Evolutionary conservation across 139 green algal species (phyloP).

Genomic region (Chlamydomonas sp.): DNA sequence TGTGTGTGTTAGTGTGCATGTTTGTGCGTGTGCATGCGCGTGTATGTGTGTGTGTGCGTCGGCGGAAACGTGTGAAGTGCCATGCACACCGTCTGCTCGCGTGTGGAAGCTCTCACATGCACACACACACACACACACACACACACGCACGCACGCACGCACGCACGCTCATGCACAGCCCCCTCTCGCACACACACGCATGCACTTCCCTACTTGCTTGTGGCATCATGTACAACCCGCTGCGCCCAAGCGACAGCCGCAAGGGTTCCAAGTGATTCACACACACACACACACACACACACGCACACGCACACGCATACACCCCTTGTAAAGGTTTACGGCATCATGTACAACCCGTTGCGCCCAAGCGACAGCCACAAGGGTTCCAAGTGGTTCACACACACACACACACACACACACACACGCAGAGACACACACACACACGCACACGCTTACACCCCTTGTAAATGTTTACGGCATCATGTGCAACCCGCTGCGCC

Average conservation of each 20-base stretch:
- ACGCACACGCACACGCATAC: not conserved
- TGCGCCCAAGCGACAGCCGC: constrained; percentile 19
- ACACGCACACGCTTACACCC: not conserved
- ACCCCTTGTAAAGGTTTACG: constrained; percentile 35
- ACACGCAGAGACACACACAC: not conserved
- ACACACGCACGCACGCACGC: not conserved
- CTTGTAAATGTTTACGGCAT: constrained; percentile 41
- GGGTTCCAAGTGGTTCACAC: constrained; percentile 43
- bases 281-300: constrained; percentile 53
- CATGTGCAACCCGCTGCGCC: constrained; percentile 40
- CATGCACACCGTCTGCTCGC: no score
- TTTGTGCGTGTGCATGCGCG: not conserved
- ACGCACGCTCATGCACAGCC: not conserved
- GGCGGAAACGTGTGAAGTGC: no score
- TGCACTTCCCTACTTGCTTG: constrained; percentile 16
- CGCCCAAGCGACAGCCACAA: constrained; percentile 13
- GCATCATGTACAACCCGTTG: constrained; percentile 43
- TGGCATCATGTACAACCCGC: constrained; percentile 44
- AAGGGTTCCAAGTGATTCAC: constrained; percentile 44
- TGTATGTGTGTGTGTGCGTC: not conserved
- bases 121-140: not conserved
- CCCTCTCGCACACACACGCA: not conserved
- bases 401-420: constrained; percentile 1
- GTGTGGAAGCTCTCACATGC: no score
- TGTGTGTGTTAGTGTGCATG: constrained; percentile 6